A percentile compares a stretch with the other conserved stretches of the same genome.
Evolutionary conservation across 2,329 filamentous ascomycete species (phyloP).

Genomic region (Apiospora pterosperma): DNA sequence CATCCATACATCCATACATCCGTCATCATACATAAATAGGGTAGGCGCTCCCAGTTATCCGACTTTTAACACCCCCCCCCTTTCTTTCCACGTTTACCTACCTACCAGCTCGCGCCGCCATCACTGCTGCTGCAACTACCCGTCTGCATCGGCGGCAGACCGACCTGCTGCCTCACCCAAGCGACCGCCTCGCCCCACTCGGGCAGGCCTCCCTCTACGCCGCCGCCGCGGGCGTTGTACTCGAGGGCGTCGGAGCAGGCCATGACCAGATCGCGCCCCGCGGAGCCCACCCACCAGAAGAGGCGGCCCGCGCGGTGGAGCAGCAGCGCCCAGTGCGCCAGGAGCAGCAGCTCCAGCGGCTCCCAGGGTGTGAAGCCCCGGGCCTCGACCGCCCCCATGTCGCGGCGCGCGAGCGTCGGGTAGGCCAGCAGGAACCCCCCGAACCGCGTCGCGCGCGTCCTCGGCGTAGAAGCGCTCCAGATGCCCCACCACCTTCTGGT

Average conservation of each 20-base stretch:
- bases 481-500: background rate
- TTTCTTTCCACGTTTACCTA: too few species aligned
- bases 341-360: background rate
- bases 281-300: background rate
- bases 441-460: background rate
- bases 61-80: background rate
- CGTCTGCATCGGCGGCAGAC: background rate
- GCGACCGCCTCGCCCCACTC: constrained; percentile 1
- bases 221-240: background rate
- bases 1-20: background rate
- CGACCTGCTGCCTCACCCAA: background rate
- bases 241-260: background rate
- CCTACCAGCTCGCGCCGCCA: background rate
- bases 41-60: background rate
- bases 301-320: background rate
- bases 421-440: background rate
- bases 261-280: background rate
- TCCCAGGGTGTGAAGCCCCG: background rate
- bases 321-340: constrained; percentile 4
- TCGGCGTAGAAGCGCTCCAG: constrained; percentile 3
- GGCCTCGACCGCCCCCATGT: background rate
- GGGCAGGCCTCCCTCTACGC: background rate
- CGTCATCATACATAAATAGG: background rate
- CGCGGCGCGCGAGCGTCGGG: background rate
- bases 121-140: background rate